Conservation (phyloP, 345 rosid species). For the Lepidium africanum region DNA sequence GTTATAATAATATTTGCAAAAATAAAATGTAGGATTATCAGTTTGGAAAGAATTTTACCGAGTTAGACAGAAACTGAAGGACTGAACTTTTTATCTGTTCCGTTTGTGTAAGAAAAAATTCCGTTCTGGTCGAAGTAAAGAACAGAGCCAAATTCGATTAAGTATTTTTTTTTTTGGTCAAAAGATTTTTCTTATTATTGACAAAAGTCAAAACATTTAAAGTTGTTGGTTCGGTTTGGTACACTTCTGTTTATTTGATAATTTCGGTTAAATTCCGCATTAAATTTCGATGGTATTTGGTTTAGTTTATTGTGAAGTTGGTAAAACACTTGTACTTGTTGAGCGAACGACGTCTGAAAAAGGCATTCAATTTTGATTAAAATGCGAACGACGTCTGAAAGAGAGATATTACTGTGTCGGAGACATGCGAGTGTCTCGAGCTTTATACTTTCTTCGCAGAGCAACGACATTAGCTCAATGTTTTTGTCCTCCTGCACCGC, state of each 20-base stretch:
- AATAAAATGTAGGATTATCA: neutral
- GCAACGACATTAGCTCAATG: constrained; percentile 28
- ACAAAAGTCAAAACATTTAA: too few species aligned
- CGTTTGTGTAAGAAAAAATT: too few species aligned
- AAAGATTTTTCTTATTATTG: too few species aligned
- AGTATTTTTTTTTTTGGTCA: too few species aligned
- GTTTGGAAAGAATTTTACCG: too few species aligned
- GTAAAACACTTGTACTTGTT: constrained; percentile 11
- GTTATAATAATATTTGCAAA: neutral
- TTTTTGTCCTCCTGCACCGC: constrained; percentile 9
- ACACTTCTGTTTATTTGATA: neutral
- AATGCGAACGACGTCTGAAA: neutral
- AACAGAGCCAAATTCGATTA: too few species aligned
- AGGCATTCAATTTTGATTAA: neutral
- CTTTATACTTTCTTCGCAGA: constrained; percentile 24
- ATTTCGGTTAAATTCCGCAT: neutral
- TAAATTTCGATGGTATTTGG: neutral
- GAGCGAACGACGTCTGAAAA: neutral
- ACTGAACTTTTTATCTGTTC: too few species aligned
- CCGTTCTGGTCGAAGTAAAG: too few species aligned
- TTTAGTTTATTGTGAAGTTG: neutral
- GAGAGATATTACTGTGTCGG: neutral
- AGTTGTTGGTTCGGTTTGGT: neutral
- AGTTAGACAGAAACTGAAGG: too few species aligned
- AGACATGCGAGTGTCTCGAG: constrained; percentile 35